Evolutionary conservation across 768 basidiomycete genomes (phyloP).

Genomic region (Lactarius pseudohatsudake): DNA sequence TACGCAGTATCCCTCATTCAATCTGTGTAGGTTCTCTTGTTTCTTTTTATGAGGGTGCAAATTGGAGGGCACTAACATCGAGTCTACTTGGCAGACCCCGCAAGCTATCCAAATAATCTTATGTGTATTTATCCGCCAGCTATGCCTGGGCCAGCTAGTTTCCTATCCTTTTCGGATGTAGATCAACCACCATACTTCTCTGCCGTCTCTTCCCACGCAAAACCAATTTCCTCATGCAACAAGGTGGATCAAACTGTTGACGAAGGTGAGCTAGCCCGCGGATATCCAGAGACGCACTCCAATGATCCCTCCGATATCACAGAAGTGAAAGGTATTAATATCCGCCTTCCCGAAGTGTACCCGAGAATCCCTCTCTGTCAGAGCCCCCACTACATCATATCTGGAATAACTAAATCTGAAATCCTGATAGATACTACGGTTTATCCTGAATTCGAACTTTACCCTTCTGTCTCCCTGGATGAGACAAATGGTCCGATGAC

Average conservation of each 20-base stretch:
- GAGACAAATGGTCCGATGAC: not conserved
- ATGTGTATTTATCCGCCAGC: constrained; percentile 15
- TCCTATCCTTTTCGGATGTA: not conserved
- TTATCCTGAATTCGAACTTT: constrained; percentile 25
- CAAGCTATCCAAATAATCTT: constrained; percentile 18
- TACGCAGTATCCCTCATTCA: constrained; percentile 19
- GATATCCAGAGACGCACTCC: not conserved
- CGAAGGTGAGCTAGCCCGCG: constrained; percentile 1
- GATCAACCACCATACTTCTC: constrained; percentile 15
- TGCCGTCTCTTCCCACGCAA: constrained; percentile 1
- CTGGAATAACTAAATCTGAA: constrained; percentile 7
- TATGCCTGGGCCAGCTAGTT: not conserved
- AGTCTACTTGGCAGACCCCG: constrained; percentile 9
- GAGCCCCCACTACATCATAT: not conserved
- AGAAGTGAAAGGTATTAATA: not conserved
- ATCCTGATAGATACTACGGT: constrained; percentile 14
- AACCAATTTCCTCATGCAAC: not conserved
- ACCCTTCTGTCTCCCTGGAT: constrained; percentile 11
- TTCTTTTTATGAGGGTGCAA: not conserved
- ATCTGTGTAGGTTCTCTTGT: constrained; percentile 15
- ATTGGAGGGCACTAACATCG: not conserved
- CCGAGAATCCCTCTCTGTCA: constrained; percentile 18
- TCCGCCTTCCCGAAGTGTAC: constrained; percentile 12
- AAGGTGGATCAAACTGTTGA: not conserved
- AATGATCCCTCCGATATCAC: not conserved